phyloP scores from a whole-genome alignment of 139 green algal genomes.

The Chlorella sp. region DNA sequence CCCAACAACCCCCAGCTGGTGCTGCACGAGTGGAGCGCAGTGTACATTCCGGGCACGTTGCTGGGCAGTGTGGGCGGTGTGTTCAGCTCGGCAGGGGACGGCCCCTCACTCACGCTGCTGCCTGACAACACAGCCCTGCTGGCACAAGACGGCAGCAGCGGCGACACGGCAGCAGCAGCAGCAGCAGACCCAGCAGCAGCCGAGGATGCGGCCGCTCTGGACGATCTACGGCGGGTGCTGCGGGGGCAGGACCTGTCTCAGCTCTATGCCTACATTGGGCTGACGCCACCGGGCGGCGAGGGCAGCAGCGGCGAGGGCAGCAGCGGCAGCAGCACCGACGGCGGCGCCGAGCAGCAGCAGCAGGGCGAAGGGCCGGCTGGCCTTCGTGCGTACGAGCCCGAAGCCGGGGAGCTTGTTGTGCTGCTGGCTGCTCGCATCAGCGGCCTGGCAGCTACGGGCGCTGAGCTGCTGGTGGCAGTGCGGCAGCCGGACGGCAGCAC shows the following conservation, averaged over 20 bases:
- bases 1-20: conserved; percentile 17
- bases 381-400: not conserved
- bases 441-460: conserved; percentile 14
- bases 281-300: not conserved
- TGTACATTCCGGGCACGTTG: not conserved
- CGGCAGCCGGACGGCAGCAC: not conserved
- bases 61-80: conserved; percentile 11
- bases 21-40: conserved; percentile 11
- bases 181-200: not conserved
- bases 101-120: not conserved
- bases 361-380: not conserved
- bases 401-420: conserved; percentile 11
- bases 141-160: not conserved
- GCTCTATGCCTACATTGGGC: not conserved
- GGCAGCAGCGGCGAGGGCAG: not conserved
- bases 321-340: not conserved
- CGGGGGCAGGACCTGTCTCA: conserved; percentile 9
- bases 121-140: conserved; percentile 22
- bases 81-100: not conserved
- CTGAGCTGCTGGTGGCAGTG: conserved; percentile 22
- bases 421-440: not conserved
- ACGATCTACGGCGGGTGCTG: conserved; percentile 22
- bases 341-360: not conserved
- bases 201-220: not conserved
- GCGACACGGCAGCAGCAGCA: not conserved